Evolutionary conservation across 495 filamentous ascomycete genomes (phyloP).

Genomic region (Podospora australis): DNA sequence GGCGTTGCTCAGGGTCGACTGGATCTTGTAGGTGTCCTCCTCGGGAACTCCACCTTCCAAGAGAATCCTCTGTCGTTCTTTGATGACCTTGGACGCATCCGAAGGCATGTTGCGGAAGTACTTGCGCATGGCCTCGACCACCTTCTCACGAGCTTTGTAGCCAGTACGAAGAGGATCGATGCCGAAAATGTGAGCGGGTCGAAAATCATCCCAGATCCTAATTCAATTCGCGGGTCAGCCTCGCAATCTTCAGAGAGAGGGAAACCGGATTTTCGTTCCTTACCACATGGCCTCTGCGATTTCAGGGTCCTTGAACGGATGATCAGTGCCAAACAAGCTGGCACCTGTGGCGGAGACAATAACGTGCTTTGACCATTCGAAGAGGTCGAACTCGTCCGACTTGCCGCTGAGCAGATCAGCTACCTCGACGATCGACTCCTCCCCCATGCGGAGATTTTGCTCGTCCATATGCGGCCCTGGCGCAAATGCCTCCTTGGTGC

Average conservation of each 20-base stretch:
- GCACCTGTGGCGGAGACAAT: not conserved
- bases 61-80: not conserved
- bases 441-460: not conserved
- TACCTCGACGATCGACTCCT: not conserved
- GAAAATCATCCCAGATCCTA: not conserved
- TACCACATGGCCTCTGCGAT: not conserved
- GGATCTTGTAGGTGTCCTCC: not conserved
- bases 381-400: not conserved
- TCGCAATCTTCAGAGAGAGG: not conserved
- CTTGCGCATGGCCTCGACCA: not conserved
- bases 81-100: not conserved
- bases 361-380: not conserved
- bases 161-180: not conserved
- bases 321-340: not conserved
- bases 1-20: not conserved
- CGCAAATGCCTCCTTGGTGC: not conserved
- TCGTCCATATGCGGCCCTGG: not conserved
- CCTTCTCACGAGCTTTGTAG: not conserved
- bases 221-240: not conserved
- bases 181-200: not conserved
- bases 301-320: not conserved
- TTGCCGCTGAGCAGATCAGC: not conserved
- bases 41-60: not conserved
- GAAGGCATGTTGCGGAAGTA: not conserved
- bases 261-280: not conserved